Conservation (phyloP, 2,329 filamentous ascomycete species). For the Aspergillus brunneoviolaceus region DNA sequence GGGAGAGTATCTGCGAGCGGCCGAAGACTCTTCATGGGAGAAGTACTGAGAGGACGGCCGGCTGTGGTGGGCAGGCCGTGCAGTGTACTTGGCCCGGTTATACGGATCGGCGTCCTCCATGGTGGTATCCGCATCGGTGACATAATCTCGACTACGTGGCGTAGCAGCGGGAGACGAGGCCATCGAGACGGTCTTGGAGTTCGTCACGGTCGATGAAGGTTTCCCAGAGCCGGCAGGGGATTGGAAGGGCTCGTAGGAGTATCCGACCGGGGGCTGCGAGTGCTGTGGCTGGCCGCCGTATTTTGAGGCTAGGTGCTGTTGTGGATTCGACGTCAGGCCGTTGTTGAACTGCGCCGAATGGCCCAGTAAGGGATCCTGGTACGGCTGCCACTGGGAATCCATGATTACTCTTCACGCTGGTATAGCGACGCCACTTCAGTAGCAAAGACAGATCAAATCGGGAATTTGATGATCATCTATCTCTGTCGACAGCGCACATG, state of each 20-base stretch:
- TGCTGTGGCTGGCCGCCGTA: constrained; percentile 45
- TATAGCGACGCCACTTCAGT: constrained; percentile 12
- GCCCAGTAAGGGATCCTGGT: constrained; percentile 61
- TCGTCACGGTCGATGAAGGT: constrained; percentile 37
- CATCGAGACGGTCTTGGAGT: constrained; percentile 53
- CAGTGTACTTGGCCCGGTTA: constrained; percentile 79
- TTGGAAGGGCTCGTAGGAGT: constrained; percentile 69
- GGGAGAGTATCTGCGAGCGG: constrained; percentile 89
- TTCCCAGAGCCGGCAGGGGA: constrained; percentile 36
- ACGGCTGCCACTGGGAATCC: constrained; percentile 66
- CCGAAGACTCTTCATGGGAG: constrained; percentile 72
- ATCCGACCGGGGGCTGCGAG: constrained; percentile 57
- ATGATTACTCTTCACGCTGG: constrained; percentile 42
- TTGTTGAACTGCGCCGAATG: constrained; percentile 66
- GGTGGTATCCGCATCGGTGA: constrained; percentile 69
- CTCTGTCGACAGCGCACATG: constrained; percentile 28
- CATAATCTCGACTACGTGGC: constrained; percentile 62
- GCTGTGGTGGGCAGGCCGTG: constrained; percentile 69
- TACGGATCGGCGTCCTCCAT: constrained; percentile 93
- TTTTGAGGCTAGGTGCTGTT: constrained; percentile 52
- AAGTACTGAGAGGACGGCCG: constrained; percentile 73
- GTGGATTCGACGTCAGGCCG: constrained; percentile 50
- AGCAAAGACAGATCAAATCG: constrained; percentile 6
- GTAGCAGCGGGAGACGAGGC: constrained; percentile 59
- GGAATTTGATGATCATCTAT: constrained; percentile 21